Percentiles rank a stretch among this genome's conserved stretches.
phyloP scores from a whole-genome alignment of 805 yeast species.

The Aciculoconidium aculeatum region DNA sequence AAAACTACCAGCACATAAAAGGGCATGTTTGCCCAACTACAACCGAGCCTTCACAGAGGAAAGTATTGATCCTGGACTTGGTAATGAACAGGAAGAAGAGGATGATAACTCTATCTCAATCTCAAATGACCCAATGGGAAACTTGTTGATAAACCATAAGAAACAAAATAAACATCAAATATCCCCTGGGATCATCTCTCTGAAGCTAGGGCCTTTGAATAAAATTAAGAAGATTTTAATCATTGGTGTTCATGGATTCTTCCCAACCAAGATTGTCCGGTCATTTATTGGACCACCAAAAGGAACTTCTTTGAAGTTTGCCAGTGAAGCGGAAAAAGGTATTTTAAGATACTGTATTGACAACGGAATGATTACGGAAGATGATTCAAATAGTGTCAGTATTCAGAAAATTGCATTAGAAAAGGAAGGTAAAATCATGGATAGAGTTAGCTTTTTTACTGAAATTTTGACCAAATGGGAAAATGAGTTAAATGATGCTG shows the following conservation, averaged over 20 bases:
- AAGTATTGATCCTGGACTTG: not conserved
- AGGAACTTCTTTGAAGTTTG: slow-evolving; percentile 88
- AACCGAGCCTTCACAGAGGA: slow-evolving; percentile 21
- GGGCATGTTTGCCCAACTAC: slow-evolving; percentile 36
- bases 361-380: slow-evolving; percentile 29
- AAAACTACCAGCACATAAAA: slow-evolving; percentile 29
- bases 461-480: slow-evolving; percentile 66
- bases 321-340: slow-evolving; percentile 81
- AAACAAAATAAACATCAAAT: slow-evolving; percentile 7
- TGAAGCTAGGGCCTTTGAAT: slow-evolving; percentile 23
- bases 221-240: slow-evolving; percentile 59
- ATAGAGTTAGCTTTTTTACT: slow-evolving; percentile 77
- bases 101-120: slow-evolving; percentile 31
- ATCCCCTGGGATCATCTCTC: slow-evolving; percentile 18
- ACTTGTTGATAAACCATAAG: slow-evolving; percentile 31
- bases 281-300: slow-evolving; percentile 93
- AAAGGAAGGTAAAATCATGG: slow-evolving; percentile 86
- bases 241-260: slow-evolving; percentile 94
- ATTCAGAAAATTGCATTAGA: slow-evolving; percentile 92
- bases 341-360: slow-evolving; percentile 56
- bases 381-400: slow-evolving; percentile 29
- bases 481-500: slow-evolving; percentile 57
- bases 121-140: slow-evolving; percentile 38
- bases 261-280: slow-evolving; percentile 80
- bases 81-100: slow-evolving; percentile 18